Base-by-base conservation (phyloP, 192 early-diverging fungal genomes). In the Dissophora ornata region DNA sequence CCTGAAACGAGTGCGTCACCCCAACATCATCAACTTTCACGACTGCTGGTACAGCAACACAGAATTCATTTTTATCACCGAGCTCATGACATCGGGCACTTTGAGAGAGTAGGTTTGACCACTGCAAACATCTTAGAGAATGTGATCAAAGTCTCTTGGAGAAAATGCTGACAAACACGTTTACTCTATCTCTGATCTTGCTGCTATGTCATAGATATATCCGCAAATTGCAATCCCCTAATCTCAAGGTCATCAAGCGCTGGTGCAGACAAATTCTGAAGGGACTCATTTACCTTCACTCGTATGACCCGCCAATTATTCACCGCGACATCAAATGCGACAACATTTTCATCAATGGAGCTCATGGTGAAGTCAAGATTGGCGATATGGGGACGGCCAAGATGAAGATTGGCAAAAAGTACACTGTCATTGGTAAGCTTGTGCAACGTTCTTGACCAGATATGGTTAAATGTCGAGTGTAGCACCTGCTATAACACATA, bases 71-170 rank as follows among this genome's bases (percentile, higher is more conserved):
- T 94, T 94, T 78, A 90, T 94, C 50, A 93, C 92, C 10, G 92
- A 94, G 77, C 79, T 94, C 18, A 94, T 94, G 92, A 93, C 92
- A 1, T 93, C 91, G 1, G 92, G 92, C n/a, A 94, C 92, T 5
- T 80, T 94, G 15, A 73, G 91, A 67, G 89, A 93, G 86, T 91
- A 86, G 26, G 80, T n/a, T n/a, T n/a, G n/a, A n/a, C n/a, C 46
- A 47, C 1, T 47, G 22, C 46, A 19, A 22, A 15, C n/a, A n/a
- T n/a, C n/a, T n/a, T n/a, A n/a, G n/a, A n/a, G n/a, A n/a, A n/a
- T n/a, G n/a, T n/a, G n/a, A n/a, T n/a, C n/a, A n/a, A n/a, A n/a
- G n/a, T n/a, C n/a, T n/a, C n/a, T n/a, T n/a, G n/a, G n/a, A n/a
- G n/a, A n/a, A n/a, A n/a, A n/a, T n/a, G n/a, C n/a, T n/a, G n/a